A percentile compares a stretch with the other conserved stretches of the same genome.
These are phyloP conservation scores for Juglanconis oblonga DNA, from an alignment of 2,329 filamentous ascomycete genomes.

Conservation along the genomic window DNA sequence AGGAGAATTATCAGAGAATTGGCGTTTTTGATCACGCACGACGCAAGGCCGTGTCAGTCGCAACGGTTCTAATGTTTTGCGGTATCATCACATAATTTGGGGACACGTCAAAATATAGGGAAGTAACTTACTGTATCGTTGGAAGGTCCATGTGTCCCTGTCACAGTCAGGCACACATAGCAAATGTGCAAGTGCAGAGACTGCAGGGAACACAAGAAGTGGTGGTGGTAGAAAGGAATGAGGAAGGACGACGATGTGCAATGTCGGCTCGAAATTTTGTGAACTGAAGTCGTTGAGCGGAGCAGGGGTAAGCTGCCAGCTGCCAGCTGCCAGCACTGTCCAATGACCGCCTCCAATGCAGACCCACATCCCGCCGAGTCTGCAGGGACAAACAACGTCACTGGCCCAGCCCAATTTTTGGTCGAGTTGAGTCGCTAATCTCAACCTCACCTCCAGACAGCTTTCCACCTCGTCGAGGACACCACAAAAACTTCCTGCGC, in stretches of 20 bases:
- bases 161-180: not conserved
- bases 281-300: not conserved
- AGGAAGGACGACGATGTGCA: not conserved
- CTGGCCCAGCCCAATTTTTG: constrained; percentile 17
- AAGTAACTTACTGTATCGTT: constrained; percentile 1
- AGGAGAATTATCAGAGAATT: constrained; percentile 38
- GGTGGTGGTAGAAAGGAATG: not conserved
- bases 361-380: constrained; percentile 1
- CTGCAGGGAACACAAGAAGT: not conserved
- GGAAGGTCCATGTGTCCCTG: not conserved
- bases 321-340: not conserved
- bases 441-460: not conserved
- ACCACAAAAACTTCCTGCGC: not conserved
- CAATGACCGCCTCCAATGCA: not conserved
- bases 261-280: constrained; percentile 8
- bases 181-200: not conserved
- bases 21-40: constrained; percentile 53
- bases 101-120: not conserved
- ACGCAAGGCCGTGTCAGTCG: constrained; percentile 48
- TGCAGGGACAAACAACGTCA: constrained; percentile 15
- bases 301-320: not conserved
- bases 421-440: constrained; percentile 3
- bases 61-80: constrained; percentile 55
- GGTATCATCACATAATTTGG: constrained; percentile 44
- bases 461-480: not conserved